Evolutionary conservation across 2,329 filamentous ascomycete species (phyloP), one percentile per base, ranked within the genome.

Genomic region (Orbilia oligospora): DNA sequence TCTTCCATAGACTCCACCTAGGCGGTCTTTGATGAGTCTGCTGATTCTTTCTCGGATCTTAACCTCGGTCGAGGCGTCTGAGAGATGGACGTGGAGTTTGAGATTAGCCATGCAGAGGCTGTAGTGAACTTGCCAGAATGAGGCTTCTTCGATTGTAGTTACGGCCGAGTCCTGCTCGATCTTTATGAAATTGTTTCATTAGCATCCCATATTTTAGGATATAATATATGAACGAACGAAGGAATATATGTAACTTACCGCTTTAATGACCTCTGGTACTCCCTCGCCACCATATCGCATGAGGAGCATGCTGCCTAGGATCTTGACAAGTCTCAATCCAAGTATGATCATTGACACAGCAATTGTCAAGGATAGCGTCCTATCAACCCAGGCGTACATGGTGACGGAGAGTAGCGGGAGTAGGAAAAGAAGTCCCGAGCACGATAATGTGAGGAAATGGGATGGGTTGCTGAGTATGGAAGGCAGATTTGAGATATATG

Each of bases 121-220:
- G 84, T 98, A 97, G 85, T 99, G 96, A 14, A 97, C 96, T 86
- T 99, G 96, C 96, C 96, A 99, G 84, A 99, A 97, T 83, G 94
- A 91, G 0, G 94, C 95, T 83, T 97, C 94, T 73, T 97, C 93
- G 56, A 99, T 90, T 0, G 88, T 88, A 53, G 89, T 88, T 27
- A 98, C 90, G 70, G 89, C 88, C 0, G 92, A 90, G 82, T 97
- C 94, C 0, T 90, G 88, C 83, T 94, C 91, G 65, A 99, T 94
- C 84, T 97, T 33, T 65, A 38, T 12, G 10, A 33, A 24, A 53
- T 46, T 16, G 5, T 0, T 30, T 33, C 10, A 18, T 65, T 49
- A 65, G 58, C 30, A 55, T 64, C 16, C 10, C 24, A 14, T 68
- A 14, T 16, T 16, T 33, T 18, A 2, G 16, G 12, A 12, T 14